These are phyloP conservation scores for Phytophthora hybrid DNA, from an alignment of 352 stramenopile species.

Conservation along the genomic window DNA sequence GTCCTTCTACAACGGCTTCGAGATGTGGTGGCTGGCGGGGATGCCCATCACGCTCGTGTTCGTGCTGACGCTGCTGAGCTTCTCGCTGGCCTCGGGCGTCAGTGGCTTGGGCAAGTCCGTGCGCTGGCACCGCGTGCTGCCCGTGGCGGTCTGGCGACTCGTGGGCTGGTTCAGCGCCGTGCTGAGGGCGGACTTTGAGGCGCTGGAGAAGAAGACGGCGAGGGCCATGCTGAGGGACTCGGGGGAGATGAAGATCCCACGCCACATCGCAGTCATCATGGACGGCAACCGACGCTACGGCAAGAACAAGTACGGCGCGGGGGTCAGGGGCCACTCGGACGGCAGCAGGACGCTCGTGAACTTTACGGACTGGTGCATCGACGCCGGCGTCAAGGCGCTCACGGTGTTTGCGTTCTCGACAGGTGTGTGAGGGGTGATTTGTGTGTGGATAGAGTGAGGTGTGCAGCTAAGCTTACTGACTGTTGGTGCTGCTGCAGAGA, in stretches of 20 bases:
- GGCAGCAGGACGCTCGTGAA: slow-evolving; percentile 95
- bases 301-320: slow-evolving; percentile 78
- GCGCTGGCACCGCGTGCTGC: slow-evolving; percentile 35
- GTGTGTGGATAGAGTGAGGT: background rate
- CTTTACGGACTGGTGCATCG: slow-evolving; percentile 98
- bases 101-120: slow-evolving; percentile 59
- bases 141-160: slow-evolving; percentile 9
- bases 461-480: background rate
- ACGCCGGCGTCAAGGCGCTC: slow-evolving; percentile 87
- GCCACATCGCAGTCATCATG: slow-evolving; percentile 97
- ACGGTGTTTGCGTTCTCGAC: slow-evolving; percentile 97
- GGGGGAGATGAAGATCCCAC: slow-evolving; percentile 54
- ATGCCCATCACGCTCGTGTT: slow-evolving; percentile 82
- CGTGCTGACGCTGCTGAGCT: slow-evolving; percentile 74
- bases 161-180: slow-evolving; percentile 26
- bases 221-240: slow-evolving; percentile 11
- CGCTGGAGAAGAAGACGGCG: slow-evolving; percentile 18
- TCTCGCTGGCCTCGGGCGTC: slow-evolving; percentile 72
- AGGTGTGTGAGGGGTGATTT: slow-evolving; percentile 36
- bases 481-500: slow-evolving; percentile 68
- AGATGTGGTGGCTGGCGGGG: slow-evolving; percentile 87
- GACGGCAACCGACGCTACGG: slow-evolving; percentile 97
- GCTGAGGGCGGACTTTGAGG: slow-evolving; percentile 19
- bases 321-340: slow-evolving; percentile 93
- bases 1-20: slow-evolving; percentile 84